These are phyloP conservation scores for Groenewaldozyma tartarivorans DNA, from an alignment of 805 yeast species.

Conservation along the genomic window DNA sequence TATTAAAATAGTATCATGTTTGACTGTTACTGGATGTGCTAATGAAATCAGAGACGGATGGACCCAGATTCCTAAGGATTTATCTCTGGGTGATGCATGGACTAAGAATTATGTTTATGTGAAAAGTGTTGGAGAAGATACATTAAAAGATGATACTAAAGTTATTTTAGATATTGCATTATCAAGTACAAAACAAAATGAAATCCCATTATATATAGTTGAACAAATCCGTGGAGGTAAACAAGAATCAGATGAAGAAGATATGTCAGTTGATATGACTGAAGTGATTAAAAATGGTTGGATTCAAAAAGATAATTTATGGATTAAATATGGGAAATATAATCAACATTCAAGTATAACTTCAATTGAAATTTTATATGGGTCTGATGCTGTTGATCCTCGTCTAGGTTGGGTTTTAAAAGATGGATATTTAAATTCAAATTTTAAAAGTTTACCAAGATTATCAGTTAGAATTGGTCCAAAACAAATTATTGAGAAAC, in stretches of 20 bases:
- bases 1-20: constrained; percentile 30
- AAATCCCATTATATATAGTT: constrained; percentile 14
- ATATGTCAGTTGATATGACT: constrained; percentile 9
- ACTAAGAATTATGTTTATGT: constrained; percentile 30
- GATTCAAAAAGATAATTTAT: constrained; percentile 36
- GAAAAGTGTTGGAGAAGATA: constrained; percentile 16
- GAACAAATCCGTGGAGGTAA: constrained; percentile 8
- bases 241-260: constrained; percentile 1
- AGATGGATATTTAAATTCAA: constrained; percentile 18
- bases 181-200: constrained; percentile 5
- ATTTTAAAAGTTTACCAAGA: constrained; percentile 19
- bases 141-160: constrained; percentile 7
- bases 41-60: constrained; percentile 29
- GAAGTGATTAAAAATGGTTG: constrained; percentile 24
- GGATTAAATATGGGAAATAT: constrained; percentile 47
- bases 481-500: constrained; percentile 10
- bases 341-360: constrained; percentile 34
- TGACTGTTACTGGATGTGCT: constrained; percentile 16
- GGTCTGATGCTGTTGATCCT: constrained; percentile 66
- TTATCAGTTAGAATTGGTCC: constrained; percentile 14
- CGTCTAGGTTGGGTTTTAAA: constrained; percentile 56
- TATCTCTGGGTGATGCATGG: constrained; percentile 36
- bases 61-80: constrained; percentile 39
- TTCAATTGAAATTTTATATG: constrained; percentile 63
- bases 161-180: constrained; percentile 13